Conservation (phyloP, 805 yeast genomes). For the Cyberlindnera nakhonratchasimensis region DNA sequence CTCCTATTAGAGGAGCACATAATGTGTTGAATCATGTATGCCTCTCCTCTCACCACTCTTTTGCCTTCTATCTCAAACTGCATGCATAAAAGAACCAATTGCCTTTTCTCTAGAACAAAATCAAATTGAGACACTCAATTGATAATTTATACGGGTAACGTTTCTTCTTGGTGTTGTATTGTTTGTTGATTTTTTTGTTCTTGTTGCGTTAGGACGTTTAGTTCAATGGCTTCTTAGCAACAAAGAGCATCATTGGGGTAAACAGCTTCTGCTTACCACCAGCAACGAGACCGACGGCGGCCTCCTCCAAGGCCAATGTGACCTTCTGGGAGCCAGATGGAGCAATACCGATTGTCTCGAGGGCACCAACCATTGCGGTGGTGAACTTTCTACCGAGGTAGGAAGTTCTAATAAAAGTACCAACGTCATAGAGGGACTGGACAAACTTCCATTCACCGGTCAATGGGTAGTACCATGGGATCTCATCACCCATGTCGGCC, state of each 20-base stretch:
- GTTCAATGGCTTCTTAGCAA: constrained; percentile 73
- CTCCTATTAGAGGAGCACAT: background rate
- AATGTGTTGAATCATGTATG: background rate
- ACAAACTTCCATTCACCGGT: constrained; percentile 90
- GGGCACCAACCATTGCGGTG: constrained; percentile 69
- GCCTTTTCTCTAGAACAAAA: background rate
- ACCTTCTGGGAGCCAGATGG: constrained; percentile 92
- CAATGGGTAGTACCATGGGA: constrained; percentile 98
- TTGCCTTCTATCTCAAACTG: too few species aligned
- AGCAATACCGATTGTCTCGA: constrained; percentile 85
- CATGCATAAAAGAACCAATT: too few species aligned
- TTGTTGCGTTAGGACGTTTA: background rate
- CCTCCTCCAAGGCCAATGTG: constrained; percentile 91
- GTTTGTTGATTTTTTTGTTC: background rate
- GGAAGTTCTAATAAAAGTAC: constrained; percentile 87
- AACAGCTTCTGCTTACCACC: constrained; percentile 90
- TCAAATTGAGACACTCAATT: background rate
- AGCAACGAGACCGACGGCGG: constrained; percentile 89
- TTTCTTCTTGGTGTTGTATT: background rate
- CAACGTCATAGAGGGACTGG: constrained; percentile 72
- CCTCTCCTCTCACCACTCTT: too few species aligned
- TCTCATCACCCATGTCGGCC: constrained; percentile 74
- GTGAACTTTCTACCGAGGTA: constrained; percentile 82
- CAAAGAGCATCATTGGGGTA: constrained; percentile 96
- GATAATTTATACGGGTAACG: background rate